Evolutionary conservation across 225 moss, liverwort and hornwort genomes (phyloP), one percentile per base, ranked within the genome.

Genomic region (Antitrichia curtipendula): DNA sequence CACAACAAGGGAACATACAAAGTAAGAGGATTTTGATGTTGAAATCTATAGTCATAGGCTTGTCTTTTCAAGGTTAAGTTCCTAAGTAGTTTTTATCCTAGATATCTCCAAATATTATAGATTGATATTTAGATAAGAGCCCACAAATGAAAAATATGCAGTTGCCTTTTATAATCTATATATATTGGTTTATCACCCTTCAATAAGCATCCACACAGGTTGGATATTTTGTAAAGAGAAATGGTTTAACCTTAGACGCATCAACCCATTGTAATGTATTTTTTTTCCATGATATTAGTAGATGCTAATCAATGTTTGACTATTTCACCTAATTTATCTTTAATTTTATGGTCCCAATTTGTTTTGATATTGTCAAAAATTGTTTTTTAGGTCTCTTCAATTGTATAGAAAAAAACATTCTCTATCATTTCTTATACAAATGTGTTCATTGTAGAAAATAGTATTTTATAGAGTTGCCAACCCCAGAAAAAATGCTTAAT

Each of bases 101-200:
- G 3, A 36, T 9, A 64, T 64, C 5, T 64, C 5, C 19, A 65
- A 36, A 36, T 65, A 1, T 38, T 38, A 22, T 36, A n/a, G 11
- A 66, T 66, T n/a, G 21, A 66, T 66, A 1, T 11, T 16, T 66
- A 36, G 1, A 0, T n/a, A 12, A n/a, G n/a, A 66, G 4, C 12
- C n/a, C 12, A 22, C n/a, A 1, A 2, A 12, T 68, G 2, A 68
- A n/a, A 38, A 68, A 7, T 4, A 68, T 1, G 0, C 6, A 65
- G 1, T n/a, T n/a, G 12, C 7, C 22, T 68, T 68, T 66, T 21
- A 8, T n/a, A n/a, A 2, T 66, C 66, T 36, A 21, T n/a, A 64
- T n/a, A 64, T 17, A 65, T 10, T 65, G 2, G 8, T 12, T 23
- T 68, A 38, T 38, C 23, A n/a, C 12, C 4, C 11, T 3, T n/a